Evolutionary conservation across 1,139 yeast species (phyloP).

Genomic region (Zygoascus meyerae): DNA sequence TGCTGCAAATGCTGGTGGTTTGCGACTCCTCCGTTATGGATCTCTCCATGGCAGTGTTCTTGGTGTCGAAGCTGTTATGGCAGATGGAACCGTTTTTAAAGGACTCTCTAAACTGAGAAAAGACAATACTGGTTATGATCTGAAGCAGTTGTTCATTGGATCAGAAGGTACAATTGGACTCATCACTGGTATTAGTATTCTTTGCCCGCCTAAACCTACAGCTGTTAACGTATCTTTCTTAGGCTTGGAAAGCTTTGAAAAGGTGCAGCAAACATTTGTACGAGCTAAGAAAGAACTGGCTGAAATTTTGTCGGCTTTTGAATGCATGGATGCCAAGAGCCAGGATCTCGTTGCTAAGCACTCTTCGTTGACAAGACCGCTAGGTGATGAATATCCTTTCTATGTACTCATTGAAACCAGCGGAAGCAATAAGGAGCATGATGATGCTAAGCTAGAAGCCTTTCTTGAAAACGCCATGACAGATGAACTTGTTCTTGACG

Average conservation of each 20-base stretch:
- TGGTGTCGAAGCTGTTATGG: constrained; percentile 86
- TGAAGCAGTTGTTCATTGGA: constrained; percentile 89
- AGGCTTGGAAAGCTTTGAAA: constrained; percentile 74
- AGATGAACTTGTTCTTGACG: constrained; percentile 76
- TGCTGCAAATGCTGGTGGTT: constrained; percentile 96
- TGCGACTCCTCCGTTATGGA: constrained; percentile 81
- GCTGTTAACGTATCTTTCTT: constrained; percentile 84
- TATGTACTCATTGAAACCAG: constrained; percentile 89
- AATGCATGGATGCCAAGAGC: constrained; percentile 82
- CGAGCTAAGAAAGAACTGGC: constrained; percentile 73
- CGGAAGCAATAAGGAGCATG: constrained; percentile 75
- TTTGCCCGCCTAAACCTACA: constrained; percentile 89
- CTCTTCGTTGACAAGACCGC: constrained; percentile 55
- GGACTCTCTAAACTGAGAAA: constrained; percentile 81
- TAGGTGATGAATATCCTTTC: constrained; percentile 74
- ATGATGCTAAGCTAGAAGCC: constrained; percentile 50
- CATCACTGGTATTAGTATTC: constrained; percentile 81
- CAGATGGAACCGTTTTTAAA: constrained; percentile 78
- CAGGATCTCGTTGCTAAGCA: constrained; percentile 58
- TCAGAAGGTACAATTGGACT: constrained; percentile 89
- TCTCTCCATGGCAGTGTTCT: constrained; percentile 88
- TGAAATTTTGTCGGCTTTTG: constrained; percentile 89
- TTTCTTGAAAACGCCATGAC: constrained; percentile 85
- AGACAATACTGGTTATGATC: constrained; percentile 91
- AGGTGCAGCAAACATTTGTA: constrained; percentile 75